Percentiles rank a stretch among this genome's conserved stretches.
Evolutionary conservation across 2,329 filamentous ascomycete species (phyloP).

Genomic region (Paecilomyces dactylethromorphus): DNA sequence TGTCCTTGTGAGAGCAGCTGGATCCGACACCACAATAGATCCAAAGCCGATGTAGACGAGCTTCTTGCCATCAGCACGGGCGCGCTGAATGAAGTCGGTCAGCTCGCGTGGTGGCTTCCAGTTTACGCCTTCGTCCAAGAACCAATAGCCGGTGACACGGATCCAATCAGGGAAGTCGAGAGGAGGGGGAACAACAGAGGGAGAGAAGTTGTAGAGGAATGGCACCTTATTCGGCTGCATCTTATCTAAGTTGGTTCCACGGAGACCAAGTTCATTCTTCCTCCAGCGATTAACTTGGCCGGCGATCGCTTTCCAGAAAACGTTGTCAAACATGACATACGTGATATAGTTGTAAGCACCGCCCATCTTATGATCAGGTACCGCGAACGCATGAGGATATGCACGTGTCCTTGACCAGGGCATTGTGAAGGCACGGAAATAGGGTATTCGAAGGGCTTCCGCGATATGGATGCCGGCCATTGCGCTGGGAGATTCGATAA

Average conservation of each 20-base stretch:
- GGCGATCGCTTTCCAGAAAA: slow-evolving; percentile 93
- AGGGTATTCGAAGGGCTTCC: slow-evolving; percentile 84
- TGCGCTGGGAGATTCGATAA: slow-evolving; percentile 92
- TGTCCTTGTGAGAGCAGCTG: slow-evolving; percentile 80
- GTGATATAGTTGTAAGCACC: slow-evolving; percentile 92
- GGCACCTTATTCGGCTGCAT: slow-evolving; percentile 97
- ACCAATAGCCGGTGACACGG: slow-evolving; percentile 96
- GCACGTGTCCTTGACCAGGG: slow-evolving; percentile 94
- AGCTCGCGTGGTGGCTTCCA: slow-evolving; percentile 74
- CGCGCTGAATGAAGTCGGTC: slow-evolving; percentile 72
- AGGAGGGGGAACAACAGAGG: slow-evolving; percentile 86
- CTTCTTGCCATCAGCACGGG: slow-evolving; percentile 76
- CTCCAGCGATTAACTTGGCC: slow-evolving; percentile 91
- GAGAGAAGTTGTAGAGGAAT: slow-evolving; percentile 96
- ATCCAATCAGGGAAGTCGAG: slow-evolving; percentile 98
- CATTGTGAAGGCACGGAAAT: slow-evolving; percentile 98
- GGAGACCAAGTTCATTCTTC: slow-evolving; percentile 69
- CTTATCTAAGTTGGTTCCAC: slow-evolving; percentile 76
- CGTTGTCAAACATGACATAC: slow-evolving; percentile 91
- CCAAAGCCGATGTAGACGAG: slow-evolving; percentile 96
- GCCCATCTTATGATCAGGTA: slow-evolving; percentile 88
- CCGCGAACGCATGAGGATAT: slow-evolving; percentile 94
- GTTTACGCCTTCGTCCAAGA: slow-evolving; percentile 67
- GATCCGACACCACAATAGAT: slow-evolving; percentile 88
- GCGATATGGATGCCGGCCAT: slow-evolving; percentile 99